Evolutionary conservation across 163 green algal genomes (phyloP), one percentile per base, ranked within the genome.

Genomic region (Volvox carteri): DNA sequence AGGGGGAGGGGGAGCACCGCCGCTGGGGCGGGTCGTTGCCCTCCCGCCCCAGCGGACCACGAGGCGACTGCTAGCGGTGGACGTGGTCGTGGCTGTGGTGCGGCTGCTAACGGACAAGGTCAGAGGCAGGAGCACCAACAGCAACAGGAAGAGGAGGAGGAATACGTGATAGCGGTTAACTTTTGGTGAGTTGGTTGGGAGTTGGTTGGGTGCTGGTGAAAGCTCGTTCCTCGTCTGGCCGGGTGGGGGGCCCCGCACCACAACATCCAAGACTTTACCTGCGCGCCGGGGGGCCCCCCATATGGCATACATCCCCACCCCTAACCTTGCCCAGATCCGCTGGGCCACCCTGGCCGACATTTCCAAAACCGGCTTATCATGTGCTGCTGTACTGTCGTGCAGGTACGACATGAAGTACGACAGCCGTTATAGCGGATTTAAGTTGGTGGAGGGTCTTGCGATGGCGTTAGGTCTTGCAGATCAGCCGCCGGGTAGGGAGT

Each of bases 381-480:
- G 3, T 72, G 48, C 33, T 33, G 7, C 74, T n/a, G 54, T n/a
- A 12, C 25, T 65, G 42, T 81, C n/a, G 48, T 58, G 19, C 83
- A 90, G 89, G 89, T 92, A 91, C 72, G 90, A 94, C 81, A 94
- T 94, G 91, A 65, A 81, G 30, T 94, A 92, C 42, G 90, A 92
- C 83, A 72, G 37, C n/a, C 85, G 84, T 2, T 93, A 86, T 54
- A 60, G 77, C 11, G 74, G 62, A 14, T 90, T 86, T 60, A 84
- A 70, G 62, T 46, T 88, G 46, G 52, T 90, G 14, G 81, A 93
- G 87, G 46, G 48, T 11, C 76, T 93, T 62, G 83, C 83, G 23
- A 46, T 41, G 62, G 52, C 39, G 28, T 25, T 84, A 46, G 80
- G 80, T 0, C 60, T 91, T 56, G 56, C 54, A 28, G 42, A 91